A percentile compares a stretch with the other conserved stretches of the same genome.
phyloP scores from a whole-genome alignment of 257 asterid genomes.

The Nicotiana sylvestris region DNA sequence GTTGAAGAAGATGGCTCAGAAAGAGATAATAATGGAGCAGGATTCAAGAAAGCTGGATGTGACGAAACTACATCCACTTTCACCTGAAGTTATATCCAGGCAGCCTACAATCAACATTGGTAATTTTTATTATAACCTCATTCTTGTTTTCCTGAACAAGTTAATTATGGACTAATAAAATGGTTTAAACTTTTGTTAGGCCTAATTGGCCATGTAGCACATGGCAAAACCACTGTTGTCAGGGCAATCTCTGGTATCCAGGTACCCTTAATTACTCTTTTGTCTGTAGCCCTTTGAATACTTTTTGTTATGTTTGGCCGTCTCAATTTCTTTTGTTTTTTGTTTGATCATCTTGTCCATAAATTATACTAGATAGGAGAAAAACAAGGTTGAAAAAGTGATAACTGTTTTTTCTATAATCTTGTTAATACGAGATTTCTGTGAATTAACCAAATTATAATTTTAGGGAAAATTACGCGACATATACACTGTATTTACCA shows the following conservation, averaged over 20 bases:
- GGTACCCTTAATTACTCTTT: not conserved
- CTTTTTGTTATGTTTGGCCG: not conserved
- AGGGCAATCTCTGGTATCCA: constrained; percentile 1
- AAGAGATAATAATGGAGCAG: constrained; percentile 94
- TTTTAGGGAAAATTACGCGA: too few relatives aligned
- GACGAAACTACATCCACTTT: constrained; percentile 65
- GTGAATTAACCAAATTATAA: not conserved
- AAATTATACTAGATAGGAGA: not conserved
- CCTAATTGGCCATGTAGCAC: constrained; percentile 98
- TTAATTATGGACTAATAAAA: constrained; percentile 1
- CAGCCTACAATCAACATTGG: constrained; percentile 94
- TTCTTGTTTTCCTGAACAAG: too few relatives aligned
- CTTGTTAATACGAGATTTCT: not conserved
- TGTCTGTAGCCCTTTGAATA: not conserved
- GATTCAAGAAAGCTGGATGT: constrained; percentile 89
- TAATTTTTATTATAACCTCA: constrained; percentile 11
- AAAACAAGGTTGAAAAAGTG: not conserved
- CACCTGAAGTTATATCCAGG: constrained; percentile 97
- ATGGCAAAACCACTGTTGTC: constrained; percentile 29
- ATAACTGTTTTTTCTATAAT: not conserved
- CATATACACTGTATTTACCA: too few relatives aligned
- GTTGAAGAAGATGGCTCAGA: constrained; percentile 61
- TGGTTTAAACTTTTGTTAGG: constrained; percentile 35
- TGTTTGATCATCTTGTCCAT: not conserved
- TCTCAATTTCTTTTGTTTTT: not conserved